phyloP scores from a whole-genome alignment of 2,329 filamentous ascomycete genomes.

The Calonectria crousiana region DNA sequence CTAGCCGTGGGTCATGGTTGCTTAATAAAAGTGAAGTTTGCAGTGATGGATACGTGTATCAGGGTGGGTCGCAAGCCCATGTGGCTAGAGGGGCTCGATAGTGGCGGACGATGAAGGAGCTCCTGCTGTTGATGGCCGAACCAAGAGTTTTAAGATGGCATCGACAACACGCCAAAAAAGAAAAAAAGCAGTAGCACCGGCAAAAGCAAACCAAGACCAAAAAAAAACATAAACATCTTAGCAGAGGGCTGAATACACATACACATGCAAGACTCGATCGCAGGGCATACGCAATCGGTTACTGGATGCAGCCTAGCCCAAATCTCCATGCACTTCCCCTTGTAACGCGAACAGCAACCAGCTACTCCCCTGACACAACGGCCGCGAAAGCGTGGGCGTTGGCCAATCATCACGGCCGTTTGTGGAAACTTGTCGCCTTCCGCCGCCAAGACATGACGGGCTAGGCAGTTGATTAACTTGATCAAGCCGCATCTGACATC shows the following conservation, averaged over 20 bases:
- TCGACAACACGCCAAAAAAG: not conserved
- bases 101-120: not conserved
- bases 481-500: slow-evolving; percentile 10
- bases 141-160: not conserved
- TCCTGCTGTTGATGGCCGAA: not conserved
- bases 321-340: slow-evolving; percentile 1
- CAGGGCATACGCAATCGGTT: slow-evolving; percentile 10
- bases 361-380: slow-evolving; percentile 11
- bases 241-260: not conserved
- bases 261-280: not conserved
- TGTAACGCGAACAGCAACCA: slow-evolving; percentile 3
- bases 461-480: slow-evolving; percentile 21
- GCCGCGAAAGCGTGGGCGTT: not conserved
- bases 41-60: slow-evolving; percentile 1
- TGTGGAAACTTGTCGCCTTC: slow-evolving; percentile 41
- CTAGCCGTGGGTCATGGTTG: not conserved
- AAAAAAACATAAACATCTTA: not conserved
- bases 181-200: not conserved
- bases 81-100: not conserved
- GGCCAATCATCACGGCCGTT: slow-evolving; percentile 35
- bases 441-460: not conserved
- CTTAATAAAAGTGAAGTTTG: not conserved
- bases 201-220: not conserved
- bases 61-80: not conserved
- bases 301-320: slow-evolving; percentile 8